Base-by-base conservation (phyloP, 2,329 filamentous ascomycete genomes). In the Fusarium longipes region DNA sequence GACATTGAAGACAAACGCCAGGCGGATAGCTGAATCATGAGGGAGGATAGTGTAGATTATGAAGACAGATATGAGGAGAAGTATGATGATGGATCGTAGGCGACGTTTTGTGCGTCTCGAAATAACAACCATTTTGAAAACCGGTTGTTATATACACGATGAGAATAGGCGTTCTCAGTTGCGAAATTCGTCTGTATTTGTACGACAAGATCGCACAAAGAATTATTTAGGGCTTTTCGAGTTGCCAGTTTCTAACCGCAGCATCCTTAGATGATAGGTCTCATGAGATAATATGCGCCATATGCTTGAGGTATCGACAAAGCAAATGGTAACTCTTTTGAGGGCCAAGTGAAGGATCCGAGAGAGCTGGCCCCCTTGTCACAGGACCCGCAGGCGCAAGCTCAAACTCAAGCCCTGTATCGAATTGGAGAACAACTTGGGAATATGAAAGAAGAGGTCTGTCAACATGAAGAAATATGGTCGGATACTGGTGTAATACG, bases 1-100 rank as follows among this genome's bases (percentile, higher is more conserved):
- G 11, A 57, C 39, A 55, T 79, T 79, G 69, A 79, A 79, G 52
- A 70, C 66, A 43, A 79, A 29, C 18, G 77, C 77, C 12, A 79
- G 69, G 14, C 77, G 75, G 43, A 77, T 54, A 12, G 72, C 58
- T 11, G 77, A 78, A 62, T 77, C 75, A 15, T 74, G 73, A 11
- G 77, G 77, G n/a, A 77, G 73, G 10, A 75, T 57, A 22, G 74
- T 57, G 48, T 75, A 77, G 18, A 67, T 65, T 22, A 77, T 53
- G 39, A 64, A 67, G 43, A 73, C 60, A 8, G 68, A 57, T n/a
- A 77, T 50, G 38, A 74, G 33, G 29, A 75, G 45, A 15, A 75
- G 38, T 22, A 74, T 52, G 17, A 57, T 25, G 3, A 74, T 52
- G 7, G 70, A 64, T 15, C 66, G 53, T 33, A 78, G 56, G 11